Conservation (phyloP, 1,284 basidiomycete genomes). For the Ustilago hordei region DNA sequence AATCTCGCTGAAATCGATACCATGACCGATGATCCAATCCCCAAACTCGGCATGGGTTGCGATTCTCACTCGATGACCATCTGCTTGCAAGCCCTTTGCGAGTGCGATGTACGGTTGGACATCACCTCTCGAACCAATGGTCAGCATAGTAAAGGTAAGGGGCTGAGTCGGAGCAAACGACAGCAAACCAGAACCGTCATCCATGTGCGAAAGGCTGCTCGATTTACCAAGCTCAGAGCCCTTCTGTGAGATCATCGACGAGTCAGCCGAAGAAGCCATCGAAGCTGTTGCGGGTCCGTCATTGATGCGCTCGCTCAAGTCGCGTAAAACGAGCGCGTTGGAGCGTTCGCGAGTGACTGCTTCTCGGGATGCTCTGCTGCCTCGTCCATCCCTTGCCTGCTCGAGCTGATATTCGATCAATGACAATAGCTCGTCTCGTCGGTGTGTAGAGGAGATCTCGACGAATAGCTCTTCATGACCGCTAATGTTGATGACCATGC, state of each 20-base stretch:
- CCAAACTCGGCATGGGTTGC: conserved; percentile 94
- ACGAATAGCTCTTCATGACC: conserved; percentile 97
- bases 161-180: conserved; percentile 44
- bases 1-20: conserved; percentile 91
- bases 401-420: conserved; percentile 79
- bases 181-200: conserved; percentile 42
- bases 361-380: conserved; percentile 22
- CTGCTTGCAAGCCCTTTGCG: conserved; percentile 88
- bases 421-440: conserved; percentile 80
- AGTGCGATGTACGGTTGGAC: conserved; percentile 89
- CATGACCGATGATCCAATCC: conserved; percentile 89
- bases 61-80: conserved; percentile 86
- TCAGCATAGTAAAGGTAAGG: conserved; percentile 80
- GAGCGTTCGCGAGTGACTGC: conserved; percentile 40
- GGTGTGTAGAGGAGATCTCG: conserved; percentile 84
- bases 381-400: conserved; percentile 16
- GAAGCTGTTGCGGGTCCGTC: conserved; percentile 27
- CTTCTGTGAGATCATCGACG: conserved; percentile 32
- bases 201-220: conserved; percentile 27
- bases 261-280: conserved; percentile 34
- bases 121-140: conserved; percentile 88
- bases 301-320: conserved; percentile 57
- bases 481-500: conserved; percentile 87
- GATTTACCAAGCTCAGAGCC: conserved; percentile 17
- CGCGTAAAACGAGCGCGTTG: conserved; percentile 54